phyloP scores from a whole-genome alignment of 106 monocot species.

The Triglochin maritima region DNA sequence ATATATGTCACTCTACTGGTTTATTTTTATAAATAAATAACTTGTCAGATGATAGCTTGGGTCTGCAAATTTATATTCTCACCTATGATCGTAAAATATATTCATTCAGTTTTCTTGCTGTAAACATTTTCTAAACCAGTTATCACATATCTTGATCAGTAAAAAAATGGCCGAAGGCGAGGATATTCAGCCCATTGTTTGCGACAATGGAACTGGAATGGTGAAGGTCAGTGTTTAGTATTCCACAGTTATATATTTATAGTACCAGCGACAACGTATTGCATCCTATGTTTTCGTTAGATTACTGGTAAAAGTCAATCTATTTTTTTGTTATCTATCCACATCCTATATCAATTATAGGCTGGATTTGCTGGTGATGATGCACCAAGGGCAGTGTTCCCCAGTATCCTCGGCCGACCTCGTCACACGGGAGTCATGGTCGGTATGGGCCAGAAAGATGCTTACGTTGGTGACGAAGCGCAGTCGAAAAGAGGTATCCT shows the following conservation, averaged over 20 bases:
- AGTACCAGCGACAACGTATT: no score
- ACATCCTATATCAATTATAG: neutral
- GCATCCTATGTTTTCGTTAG: no score
- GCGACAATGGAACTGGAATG: conserved; percentile 5
- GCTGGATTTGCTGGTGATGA: conserved; percentile 14
- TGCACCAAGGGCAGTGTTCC: conserved; percentile 11
- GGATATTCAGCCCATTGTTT: conserved; percentile 1
- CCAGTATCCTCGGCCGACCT: conserved; percentile 6
- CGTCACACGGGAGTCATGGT: conserved; percentile 13
- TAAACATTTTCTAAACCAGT: no score
- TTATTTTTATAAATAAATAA: no score
- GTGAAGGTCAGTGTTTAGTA: neutral
- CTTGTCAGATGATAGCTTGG: no score
- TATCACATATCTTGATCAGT: neutral
- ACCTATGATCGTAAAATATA: no score
- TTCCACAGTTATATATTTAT: neutral
- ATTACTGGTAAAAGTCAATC: no score
- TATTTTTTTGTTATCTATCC: no score
- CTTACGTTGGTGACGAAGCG: conserved; percentile 8
- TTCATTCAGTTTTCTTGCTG: no score
- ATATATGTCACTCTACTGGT: no score
- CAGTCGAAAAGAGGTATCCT: conserved; percentile 8
- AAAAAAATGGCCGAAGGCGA: neutral
- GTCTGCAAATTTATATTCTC: no score
- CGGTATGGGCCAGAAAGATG: conserved; percentile 12